Evolutionary conservation across 148 eudicot genomes (phyloP), one percentile per base, ranked within the genome.

Genomic region (Chenopodium suecicum): DNA sequence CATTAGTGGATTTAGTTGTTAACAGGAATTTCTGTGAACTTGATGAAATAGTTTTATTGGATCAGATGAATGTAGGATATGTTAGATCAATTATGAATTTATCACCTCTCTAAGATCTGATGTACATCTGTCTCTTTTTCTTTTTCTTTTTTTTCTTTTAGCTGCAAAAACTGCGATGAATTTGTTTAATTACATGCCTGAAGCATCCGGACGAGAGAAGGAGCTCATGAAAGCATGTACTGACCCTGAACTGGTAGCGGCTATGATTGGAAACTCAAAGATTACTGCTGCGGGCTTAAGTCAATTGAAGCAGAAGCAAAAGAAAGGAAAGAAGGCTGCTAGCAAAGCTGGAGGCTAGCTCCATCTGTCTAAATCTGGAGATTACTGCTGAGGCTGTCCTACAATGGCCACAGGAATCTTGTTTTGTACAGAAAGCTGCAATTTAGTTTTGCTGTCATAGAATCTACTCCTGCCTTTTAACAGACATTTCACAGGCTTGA

Each of bases 141-240:
- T 75, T 29, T 56, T 37, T 66, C 73, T 63, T 41, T 81, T 27
- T 25, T 25, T 25, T 25, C 23, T 23, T 84, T 88, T 86, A 96
- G 99, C 98, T 88, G 98, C 97, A 54, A 96, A 96, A 89, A 91
- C 85, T 37, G 94, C 97, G 20, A 94, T 94, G 95, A 94, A 90
- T 86, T 86, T 96, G 87, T 96, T 96, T 75, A 81, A 88, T 86
- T 94, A 92, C 89, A 89, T 92, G 91, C 87, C 97, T 0, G 95
- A 94, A 60, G 90, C 98, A 58, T 83, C 87, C 69, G 84, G 14
- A 76, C 85, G 99, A 75, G 99, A 96, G 84, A 96, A 96, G 90
- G 99, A 96, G 85, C 82, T 94, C 80, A 96, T 96, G 98, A 96
- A 96, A 87, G 99, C 98, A 9, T 94, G 99, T 79, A 94, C 97